Evolutionary conservation across 2,329 filamentous ascomycete species (phyloP).

Genomic region (Diaporthe velutina): DNA sequence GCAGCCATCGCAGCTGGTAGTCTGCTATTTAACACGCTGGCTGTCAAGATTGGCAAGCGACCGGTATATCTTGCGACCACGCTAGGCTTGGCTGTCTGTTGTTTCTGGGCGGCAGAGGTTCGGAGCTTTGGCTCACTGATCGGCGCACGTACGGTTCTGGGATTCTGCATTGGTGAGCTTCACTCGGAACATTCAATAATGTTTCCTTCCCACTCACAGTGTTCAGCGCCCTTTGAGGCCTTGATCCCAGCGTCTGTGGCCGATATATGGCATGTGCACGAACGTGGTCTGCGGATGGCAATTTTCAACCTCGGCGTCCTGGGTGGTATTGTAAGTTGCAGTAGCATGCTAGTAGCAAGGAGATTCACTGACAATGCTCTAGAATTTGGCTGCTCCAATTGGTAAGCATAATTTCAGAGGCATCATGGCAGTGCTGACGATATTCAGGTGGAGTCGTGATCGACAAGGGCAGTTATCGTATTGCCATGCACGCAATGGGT

Average conservation of each 20-base stretch:
- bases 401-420: no score
- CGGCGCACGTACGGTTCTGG: constrained; percentile 49
- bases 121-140: constrained; percentile 48
- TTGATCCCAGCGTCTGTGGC: constrained; percentile 55
- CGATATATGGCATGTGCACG: constrained; percentile 58
- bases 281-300: constrained; percentile 54
- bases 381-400: constrained; percentile 55
- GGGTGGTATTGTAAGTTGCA: constrained; percentile 56
- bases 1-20: constrained; percentile 51
- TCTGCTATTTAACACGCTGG: constrained; percentile 51
- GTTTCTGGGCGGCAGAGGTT: constrained; percentile 52
- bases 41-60: constrained; percentile 54
- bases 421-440: no score
- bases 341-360: no score
- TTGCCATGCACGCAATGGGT: constrained; percentile 57
- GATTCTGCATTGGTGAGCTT: constrained; percentile 54
- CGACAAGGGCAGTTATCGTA: no score
- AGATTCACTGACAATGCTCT: no score
- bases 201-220: no score
- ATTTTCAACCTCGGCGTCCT: constrained; percentile 57
- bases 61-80: constrained; percentile 52
- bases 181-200: no score
- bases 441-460: no score
- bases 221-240: constrained; percentile 54
- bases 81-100: constrained; percentile 49